A percentile compares a stretch with the other conserved stretches of the same genome.
Conservation (phyloP, 257 asterid genomes). For the Parsonsia alboflavescens region DNA sequence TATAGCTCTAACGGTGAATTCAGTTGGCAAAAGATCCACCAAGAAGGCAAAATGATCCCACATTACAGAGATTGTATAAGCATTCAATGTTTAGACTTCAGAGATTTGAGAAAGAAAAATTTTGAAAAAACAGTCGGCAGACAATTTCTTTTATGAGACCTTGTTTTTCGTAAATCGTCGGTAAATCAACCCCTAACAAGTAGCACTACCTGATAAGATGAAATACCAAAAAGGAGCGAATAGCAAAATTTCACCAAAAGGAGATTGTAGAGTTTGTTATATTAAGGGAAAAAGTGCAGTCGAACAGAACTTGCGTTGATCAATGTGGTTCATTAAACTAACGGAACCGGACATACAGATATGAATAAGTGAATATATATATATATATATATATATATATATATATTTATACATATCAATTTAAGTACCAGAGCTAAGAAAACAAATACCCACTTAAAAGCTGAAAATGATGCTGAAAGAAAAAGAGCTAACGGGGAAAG, state of each 20-base stretch:
- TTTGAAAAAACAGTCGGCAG: background rate
- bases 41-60: slow-evolving; percentile 44
- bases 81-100: slow-evolving; percentile 2
- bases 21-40: slow-evolving; percentile 47
- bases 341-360: background rate
- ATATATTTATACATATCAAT: too few relatives aligned
- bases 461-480: background rate
- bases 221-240: background rate
- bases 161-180: slow-evolving; percentile 17
- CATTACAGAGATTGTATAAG: slow-evolving; percentile 24
- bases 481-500: background rate
- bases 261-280: background rate
- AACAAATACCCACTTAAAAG: background rate
- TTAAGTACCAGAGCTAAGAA: background rate
- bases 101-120: slow-evolving; percentile 1
- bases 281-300: background rate
- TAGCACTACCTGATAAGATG: slow-evolving; percentile 21
- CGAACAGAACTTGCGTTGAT: slow-evolving; percentile 2
- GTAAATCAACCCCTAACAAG: slow-evolving; percentile 11
- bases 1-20: slow-evolving; percentile 41
- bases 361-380: too few relatives aligned
- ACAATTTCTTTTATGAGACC: slow-evolving; percentile 11
- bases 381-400: too few relatives aligned
- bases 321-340: background rate
- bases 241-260: background rate